These are phyloP conservation scores for Aspergillus novofumigatus DNA, from an alignment of 2,329 filamentous ascomycete genomes.

Conservation along the genomic window DNA sequence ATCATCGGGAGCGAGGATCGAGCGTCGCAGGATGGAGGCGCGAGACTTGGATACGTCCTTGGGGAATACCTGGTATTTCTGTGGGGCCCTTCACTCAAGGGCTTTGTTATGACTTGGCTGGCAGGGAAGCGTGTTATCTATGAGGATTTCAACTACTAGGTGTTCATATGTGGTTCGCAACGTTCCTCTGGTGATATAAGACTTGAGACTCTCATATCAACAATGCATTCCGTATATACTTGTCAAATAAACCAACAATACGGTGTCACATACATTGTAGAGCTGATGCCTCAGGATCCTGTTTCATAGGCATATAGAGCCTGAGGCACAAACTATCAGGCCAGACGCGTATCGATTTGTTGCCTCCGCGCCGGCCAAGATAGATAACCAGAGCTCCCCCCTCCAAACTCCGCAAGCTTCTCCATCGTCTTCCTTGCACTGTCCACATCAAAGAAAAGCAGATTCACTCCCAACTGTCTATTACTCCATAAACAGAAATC, in stretches of 20 bases:
- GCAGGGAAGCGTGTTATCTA: conserved; percentile 51
- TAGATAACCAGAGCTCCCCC: not conserved
- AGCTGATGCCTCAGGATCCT: not conserved
- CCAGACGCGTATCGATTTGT: conserved; percentile 11
- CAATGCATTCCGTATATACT: too few relatives aligned
- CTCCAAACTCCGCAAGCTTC: not conserved
- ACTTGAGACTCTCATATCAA: not conserved
- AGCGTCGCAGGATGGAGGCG: conserved; percentile 45
- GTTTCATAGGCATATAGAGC: not conserved
- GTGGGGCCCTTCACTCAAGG: conserved; percentile 50
- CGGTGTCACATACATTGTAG: not conserved
- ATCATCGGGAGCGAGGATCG: conserved; percentile 29
- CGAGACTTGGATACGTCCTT: conserved; percentile 42
- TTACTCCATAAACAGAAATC: too few relatives aligned
- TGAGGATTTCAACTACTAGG: conserved; percentile 58
- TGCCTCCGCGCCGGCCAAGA: conserved; percentile 9
- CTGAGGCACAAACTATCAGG: not conserved
- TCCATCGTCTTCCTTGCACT: not conserved
- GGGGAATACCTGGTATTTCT: conserved; percentile 55
- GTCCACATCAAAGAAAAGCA: not conserved
- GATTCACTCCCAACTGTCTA: too few relatives aligned
- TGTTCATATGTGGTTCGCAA: too few relatives aligned
- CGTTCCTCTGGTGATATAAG: too few relatives aligned
- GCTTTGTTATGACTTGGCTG: conserved; percentile 51
- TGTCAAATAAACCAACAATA: too few relatives aligned